phyloP scores from a whole-genome alignment of 257 asterid species.

The Solanum neorickii region DNA sequence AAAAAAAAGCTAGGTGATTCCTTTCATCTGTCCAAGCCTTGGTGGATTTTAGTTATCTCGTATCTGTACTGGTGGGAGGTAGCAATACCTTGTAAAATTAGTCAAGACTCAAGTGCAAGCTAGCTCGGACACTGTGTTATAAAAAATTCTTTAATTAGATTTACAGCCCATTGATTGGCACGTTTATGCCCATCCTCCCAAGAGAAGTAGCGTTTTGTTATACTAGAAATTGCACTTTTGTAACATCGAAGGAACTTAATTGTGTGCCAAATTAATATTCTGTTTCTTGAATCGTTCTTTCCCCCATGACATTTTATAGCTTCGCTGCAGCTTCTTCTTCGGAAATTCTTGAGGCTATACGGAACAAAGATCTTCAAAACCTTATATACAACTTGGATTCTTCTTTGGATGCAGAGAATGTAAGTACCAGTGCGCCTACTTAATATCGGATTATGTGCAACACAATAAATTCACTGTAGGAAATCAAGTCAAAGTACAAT shows the following conservation, averaged over 20 bases:
- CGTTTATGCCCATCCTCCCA: neutral
- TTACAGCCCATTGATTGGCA: neutral
- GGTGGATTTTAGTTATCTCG: neutral
- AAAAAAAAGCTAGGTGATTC: neutral
- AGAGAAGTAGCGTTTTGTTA: neutral
- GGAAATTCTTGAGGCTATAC: slow-evolving; percentile 45
- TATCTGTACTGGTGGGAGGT: neutral
- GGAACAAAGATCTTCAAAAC: slow-evolving; percentile 49
- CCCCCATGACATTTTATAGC: neutral
- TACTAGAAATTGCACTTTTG: neutral
- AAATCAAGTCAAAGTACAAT: neutral
- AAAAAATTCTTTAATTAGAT: neutral
- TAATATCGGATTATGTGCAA: neutral
- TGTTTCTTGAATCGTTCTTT: neutral
- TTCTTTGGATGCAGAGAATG: slow-evolving; percentile 49
- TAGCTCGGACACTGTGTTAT: neutral
- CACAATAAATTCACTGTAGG: neutral
- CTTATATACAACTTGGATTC: slow-evolving; percentile 32
- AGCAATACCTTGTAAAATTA: neutral
- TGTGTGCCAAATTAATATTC: neutral
- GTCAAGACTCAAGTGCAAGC: neutral
- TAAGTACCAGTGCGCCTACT: slow-evolving; percentile 7
- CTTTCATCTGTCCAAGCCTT: neutral
- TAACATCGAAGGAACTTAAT: neutral
- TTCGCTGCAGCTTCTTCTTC: slow-evolving; percentile 45